Conservation (phyloP, 768 basidiomycete species). For the Gyrodon lividus region DNA sequence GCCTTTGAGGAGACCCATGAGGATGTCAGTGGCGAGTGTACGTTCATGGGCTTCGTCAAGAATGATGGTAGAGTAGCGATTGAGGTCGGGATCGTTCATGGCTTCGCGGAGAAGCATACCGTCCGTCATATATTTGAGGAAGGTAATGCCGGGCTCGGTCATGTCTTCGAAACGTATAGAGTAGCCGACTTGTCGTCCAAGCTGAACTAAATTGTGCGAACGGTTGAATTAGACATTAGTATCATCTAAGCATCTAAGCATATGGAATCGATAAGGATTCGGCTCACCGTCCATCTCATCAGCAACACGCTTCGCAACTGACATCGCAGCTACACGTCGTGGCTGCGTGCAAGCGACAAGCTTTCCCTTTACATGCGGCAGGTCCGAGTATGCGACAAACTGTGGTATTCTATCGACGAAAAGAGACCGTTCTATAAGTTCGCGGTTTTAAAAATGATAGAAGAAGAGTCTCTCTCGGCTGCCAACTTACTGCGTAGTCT, state of each 20-base stretch:
- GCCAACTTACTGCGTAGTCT: constrained; percentile 84
- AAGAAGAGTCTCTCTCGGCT: constrained; percentile 16
- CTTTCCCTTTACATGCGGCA: constrained; percentile 87
- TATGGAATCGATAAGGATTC: neutral
- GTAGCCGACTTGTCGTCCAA: constrained; percentile 95
- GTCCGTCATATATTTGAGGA: constrained; percentile 99
- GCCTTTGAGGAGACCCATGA: constrained; percentile 93
- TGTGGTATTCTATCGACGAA: constrained; percentile 79
- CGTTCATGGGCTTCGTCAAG: constrained; percentile 99
- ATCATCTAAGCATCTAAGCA: neutral
- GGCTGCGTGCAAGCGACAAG: constrained; percentile 97
- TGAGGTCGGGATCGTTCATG: constrained; percentile 91
- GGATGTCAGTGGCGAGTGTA: constrained; percentile 95
- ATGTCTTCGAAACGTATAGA: constrained; percentile 96
- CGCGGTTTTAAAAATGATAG: constrained; percentile 17
- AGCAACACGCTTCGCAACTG: constrained; percentile 96
- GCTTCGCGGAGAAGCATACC: constrained; percentile 99
- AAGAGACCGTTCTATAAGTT: constrained; percentile 30
- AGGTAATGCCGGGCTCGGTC: constrained; percentile 81
- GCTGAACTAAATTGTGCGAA: constrained; percentile 55
- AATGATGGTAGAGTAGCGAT: constrained; percentile 95
- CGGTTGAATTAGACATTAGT: constrained; percentile 8
- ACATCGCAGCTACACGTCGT: constrained; percentile 95
- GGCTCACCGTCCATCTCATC: constrained; percentile 96
- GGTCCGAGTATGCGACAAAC: constrained; percentile 90